Evolutionary conservation across 2,329 filamentous ascomycete species (phyloP), one percentile per base, ranked within the genome.

Genomic region (Claviceps sorghi): DNA sequence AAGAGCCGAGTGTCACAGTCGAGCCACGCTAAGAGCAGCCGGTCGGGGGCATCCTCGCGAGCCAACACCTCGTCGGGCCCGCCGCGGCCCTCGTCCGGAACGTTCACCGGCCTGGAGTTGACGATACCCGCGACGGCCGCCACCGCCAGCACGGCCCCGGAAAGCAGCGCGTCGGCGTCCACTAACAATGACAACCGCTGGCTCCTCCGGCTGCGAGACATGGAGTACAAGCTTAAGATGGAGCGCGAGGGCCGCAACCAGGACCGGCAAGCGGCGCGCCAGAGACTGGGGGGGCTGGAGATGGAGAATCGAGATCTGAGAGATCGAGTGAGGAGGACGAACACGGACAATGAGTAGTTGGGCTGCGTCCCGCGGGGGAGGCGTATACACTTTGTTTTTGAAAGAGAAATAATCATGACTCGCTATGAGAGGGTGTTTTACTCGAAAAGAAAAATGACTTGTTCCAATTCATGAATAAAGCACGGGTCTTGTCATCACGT

Each of bases 211-310:
- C 74, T 97, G 36, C 82, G 88, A 53, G 90, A 97, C 64, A 72
- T 97, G 59, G 93, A 98, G 72, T 78, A 84, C 58, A 81, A 94
- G 59, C 74, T 98, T 19, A 95, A 95, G 66, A 83, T 86, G 46
- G 93, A 98, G 70, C 74, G 93, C 15, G 93, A 97, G 67, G 89
- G 83, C 1, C 74, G 93, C 45, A 73, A 94, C 51, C 73, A 95
- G 53, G 93, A 98, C 68, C 80, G 93, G 3, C 84, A 79, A 48
- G 89, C 88, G 26, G 91, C 91, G 30, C 74, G 87, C 52, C 85
- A 89, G 69, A 74, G 91, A 50, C 69, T 95, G 0, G 83, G 88
- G 54, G 85, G 89, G 55, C 77, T 84, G n/a, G 78, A 83, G 63
- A 72, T 77, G 51, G 84, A 89, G 69, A 88, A 88, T 62, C 78